Evolutionary conservation across 1,284 basidiomycete genomes (phyloP).

Genomic region (Schizophyllum amplum): DNA sequence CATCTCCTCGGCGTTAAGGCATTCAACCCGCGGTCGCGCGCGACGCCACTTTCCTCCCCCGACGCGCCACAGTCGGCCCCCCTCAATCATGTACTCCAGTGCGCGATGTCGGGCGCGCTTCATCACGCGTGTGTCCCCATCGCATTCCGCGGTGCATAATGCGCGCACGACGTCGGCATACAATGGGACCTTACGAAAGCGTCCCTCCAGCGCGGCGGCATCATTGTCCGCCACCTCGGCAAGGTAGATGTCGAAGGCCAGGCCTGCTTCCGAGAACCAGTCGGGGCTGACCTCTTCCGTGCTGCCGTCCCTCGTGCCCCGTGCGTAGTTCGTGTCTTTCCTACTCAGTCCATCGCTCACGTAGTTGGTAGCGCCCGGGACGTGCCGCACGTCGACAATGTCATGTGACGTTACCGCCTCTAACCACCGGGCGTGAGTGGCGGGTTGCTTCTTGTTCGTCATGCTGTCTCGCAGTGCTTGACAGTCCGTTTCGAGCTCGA

Average conservation of each 20-base stretch:
- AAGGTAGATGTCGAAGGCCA: conserved; percentile 22
- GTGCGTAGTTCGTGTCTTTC: conserved; percentile 4
- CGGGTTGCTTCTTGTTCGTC: conserved; percentile 15
- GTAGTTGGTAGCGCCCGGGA: conserved; percentile 16
- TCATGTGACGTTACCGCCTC: conserved; percentile 19
- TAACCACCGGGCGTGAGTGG: conserved; percentile 21
- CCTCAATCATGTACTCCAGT: conserved; percentile 21
- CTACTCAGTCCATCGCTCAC: conserved; percentile 21
- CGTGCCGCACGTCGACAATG: conserved; percentile 20
- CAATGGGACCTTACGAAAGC: conserved; percentile 20
- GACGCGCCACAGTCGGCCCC: conserved; percentile 24
- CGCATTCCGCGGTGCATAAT: conserved; percentile 8
- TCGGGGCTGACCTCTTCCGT: conserved; percentile 24
- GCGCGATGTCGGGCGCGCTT: conserved; percentile 20
- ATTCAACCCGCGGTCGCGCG: conserved; percentile 14
- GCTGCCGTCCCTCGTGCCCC: conserved; percentile 19
- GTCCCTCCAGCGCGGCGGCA: conserved; percentile 9
- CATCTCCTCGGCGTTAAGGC: conserved; percentile 13
- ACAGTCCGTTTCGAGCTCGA: conserved; percentile 25
- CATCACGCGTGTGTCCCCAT: conserved; percentile 11
- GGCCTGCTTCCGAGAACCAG: conserved; percentile 21
- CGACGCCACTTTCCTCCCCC: conserved; percentile 11
- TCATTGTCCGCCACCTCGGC: conserved; percentile 3
- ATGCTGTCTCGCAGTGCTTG: conserved; percentile 20
- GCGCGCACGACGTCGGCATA: conserved; percentile 22